A percentile compares a stretch with the other conserved stretches of the same genome.
Evolutionary conservation across 352 stramenopile species (phyloP).

Genomic region (Blastocystis hominis): DNA sequence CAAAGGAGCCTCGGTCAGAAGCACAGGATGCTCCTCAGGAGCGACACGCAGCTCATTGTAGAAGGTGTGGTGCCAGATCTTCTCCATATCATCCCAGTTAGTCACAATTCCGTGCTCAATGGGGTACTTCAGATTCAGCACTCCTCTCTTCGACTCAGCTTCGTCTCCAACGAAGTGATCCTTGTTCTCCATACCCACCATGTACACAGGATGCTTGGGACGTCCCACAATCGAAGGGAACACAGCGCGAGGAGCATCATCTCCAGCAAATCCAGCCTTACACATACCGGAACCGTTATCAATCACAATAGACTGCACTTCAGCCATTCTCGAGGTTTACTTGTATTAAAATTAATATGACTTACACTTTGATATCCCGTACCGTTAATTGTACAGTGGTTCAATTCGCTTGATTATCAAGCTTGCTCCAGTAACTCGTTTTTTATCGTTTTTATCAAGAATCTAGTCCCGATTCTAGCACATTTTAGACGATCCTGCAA

Average conservation of each 20-base stretch:
- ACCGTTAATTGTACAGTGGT: slow-evolving; percentile 38
- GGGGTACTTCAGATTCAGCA: slow-evolving; percentile 85
- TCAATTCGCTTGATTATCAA: not conserved
- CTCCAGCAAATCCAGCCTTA: slow-evolving; percentile 72
- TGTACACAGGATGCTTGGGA: slow-evolving; percentile 81
- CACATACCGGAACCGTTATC: no score
- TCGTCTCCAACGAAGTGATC: no score
- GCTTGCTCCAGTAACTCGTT: not conserved
- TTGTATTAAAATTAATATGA: not conserved
- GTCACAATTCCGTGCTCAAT: slow-evolving; percentile 98
- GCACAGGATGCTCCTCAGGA: slow-evolving; percentile 87
- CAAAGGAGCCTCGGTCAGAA: slow-evolving; percentile 85
- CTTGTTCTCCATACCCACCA: slow-evolving; percentile 90
- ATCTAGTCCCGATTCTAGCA: no score
- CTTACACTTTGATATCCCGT: not conserved
- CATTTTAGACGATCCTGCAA: no score
- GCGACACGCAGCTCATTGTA: no score
- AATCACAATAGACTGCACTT: slow-evolving; percentile 65
- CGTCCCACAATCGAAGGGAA: no score
- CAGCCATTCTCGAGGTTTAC: not conserved
- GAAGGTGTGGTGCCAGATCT: no score
- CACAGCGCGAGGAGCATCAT: no score
- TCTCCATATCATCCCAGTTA: no score
- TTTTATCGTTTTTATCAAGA: no score
- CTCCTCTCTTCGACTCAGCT: slow-evolving; percentile 79